Conservation (phyloP, 805 yeast genomes). For the Candida dajiaensis region DNA sequence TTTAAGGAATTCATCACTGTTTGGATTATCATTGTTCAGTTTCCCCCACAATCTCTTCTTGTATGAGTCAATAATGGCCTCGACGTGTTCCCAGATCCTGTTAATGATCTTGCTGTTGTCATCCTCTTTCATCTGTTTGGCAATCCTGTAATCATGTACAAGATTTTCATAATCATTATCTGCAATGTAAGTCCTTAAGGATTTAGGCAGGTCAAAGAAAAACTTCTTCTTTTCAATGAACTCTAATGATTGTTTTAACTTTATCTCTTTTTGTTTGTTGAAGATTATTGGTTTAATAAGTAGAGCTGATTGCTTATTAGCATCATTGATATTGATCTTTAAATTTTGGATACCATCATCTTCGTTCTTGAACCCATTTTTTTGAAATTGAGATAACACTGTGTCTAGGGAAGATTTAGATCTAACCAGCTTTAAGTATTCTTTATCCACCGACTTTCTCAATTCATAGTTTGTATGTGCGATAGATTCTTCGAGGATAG, state of each 20-base stretch:
- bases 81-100: constrained; percentile 53
- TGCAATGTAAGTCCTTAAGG: constrained; percentile 35
- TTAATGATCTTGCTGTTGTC: constrained; percentile 36
- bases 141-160: constrained; percentile 50
- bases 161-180: constrained; percentile 53
- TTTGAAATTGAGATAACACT: constrained; percentile 47
- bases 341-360: constrained; percentile 27
- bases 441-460: constrained; percentile 46
- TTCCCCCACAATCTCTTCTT: constrained; percentile 47
- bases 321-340: constrained; percentile 38
- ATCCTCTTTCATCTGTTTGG: constrained; percentile 27
- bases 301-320: constrained; percentile 47
- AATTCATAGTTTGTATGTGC: constrained; percentile 43
- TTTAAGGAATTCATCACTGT: constrained; percentile 29
- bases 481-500: constrained; percentile 42
- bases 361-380: constrained; percentile 25
- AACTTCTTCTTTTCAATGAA: constrained; percentile 47
- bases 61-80: constrained; percentile 46
- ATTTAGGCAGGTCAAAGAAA: constrained; percentile 53
- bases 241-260: constrained; percentile 42
- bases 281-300: constrained; percentile 55
- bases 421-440: constrained; percentile 58
- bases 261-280: constrained; percentile 40
- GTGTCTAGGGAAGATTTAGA: constrained; percentile 60
- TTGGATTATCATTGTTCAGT: constrained; percentile 24